Conservation (phyloP, 2,329 filamentous ascomycete species). For the Stagonosporopsis rhizophila region DNA sequence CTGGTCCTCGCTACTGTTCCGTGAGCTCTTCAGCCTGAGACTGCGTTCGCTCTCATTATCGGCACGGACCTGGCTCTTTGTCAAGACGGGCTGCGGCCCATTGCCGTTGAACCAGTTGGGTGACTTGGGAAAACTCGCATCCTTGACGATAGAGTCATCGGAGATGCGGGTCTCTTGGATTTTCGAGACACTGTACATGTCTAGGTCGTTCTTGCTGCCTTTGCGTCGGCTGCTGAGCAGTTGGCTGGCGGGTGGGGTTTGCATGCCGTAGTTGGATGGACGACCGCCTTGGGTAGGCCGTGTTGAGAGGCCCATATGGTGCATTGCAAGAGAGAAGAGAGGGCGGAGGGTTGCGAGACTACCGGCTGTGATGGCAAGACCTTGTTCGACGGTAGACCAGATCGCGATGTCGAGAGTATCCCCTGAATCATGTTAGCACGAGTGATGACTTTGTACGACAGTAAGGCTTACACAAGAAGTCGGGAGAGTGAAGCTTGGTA, state of each 20-base stretch:
- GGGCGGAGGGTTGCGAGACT: constrained; percentile 47
- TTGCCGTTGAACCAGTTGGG: constrained; percentile 24
- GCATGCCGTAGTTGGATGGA: constrained; percentile 32
- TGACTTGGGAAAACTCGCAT: constrained; percentile 11
- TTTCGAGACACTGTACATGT: constrained; percentile 32
- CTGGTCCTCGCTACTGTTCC: constrained; percentile 29
- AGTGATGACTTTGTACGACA: too few species aligned
- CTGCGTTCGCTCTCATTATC: constrained; percentile 36
- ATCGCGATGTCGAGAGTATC: constrained; percentile 47
- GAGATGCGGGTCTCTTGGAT: constrained; percentile 27
- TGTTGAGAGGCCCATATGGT: constrained; percentile 35
- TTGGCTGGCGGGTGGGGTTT: constrained; percentile 22
- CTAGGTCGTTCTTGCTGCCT: constrained; percentile 26
- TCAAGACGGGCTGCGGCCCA: constrained; percentile 16
- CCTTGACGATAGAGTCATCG: constrained; percentile 18
- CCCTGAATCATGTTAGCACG: constrained; percentile 25
- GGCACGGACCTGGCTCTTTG: constrained; percentile 17
- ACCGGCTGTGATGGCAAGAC: constrained; percentile 47
- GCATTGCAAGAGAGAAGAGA: constrained; percentile 37
- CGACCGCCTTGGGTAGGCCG: constrained; percentile 25
- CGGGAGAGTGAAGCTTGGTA: constrained; percentile 34
- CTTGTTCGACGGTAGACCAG: constrained; percentile 48
- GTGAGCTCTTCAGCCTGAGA: constrained; percentile 27
- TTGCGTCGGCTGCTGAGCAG: constrained; percentile 22
- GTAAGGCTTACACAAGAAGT: constrained; percentile 42